Conservation (phyloP, 164 flowering plant genomes). For the Brasenia schreberi region DNA sequence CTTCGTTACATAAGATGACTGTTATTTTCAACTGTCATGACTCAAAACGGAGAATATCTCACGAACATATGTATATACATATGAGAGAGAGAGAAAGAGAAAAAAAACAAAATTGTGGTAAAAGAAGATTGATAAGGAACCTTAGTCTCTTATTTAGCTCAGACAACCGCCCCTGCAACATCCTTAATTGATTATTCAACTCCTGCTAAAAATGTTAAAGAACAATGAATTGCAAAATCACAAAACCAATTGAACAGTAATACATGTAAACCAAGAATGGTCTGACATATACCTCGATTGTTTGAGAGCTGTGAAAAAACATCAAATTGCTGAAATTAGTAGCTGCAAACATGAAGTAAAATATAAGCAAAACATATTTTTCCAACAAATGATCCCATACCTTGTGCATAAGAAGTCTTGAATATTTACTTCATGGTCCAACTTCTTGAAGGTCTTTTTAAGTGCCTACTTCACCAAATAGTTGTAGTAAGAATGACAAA, state of each 20-base stretch:
- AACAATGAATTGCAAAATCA: neutral
- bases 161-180: neutral
- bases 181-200: neutral
- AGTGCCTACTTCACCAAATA: constrained; percentile 32
- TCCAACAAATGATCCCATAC: constrained; percentile 16
- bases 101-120: no score
- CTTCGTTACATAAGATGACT: no score
- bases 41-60: neutral
- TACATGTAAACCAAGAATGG: neutral
- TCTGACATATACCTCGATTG: constrained; percentile 28
- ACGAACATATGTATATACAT: neutral
- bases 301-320: constrained; percentile 27
- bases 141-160: neutral
- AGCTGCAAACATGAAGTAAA: neutral
- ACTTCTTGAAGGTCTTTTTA: constrained; percentile 80
- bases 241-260: neutral
- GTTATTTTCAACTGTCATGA: no score
- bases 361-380: neutral
- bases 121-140: neutral
- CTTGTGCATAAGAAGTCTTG: constrained; percentile 61
- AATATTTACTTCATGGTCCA: constrained; percentile 72
- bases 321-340: neutral
- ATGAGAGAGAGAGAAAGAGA: neutral
- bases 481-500: neutral
- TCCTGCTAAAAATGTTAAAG: neutral